A percentile compares a stretch with the other conserved stretches of the same genome.
phyloP scores from a whole-genome alignment of 176 grass and related monocot genomes.

The Tillandsia fasciculata region DNA sequence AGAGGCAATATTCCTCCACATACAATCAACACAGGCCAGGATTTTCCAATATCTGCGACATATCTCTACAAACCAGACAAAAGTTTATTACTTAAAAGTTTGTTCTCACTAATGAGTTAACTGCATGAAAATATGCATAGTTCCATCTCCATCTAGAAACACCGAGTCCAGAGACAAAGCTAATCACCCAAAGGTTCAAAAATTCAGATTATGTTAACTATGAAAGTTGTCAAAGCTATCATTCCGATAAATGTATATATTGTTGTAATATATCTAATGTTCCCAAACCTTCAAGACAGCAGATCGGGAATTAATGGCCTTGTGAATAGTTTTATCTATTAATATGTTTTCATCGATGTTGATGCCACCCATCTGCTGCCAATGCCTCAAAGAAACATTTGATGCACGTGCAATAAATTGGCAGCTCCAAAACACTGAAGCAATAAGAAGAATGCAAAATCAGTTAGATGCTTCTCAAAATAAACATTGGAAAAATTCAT shows the following conservation, averaged over 20 bases:
- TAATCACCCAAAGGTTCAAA: not conserved
- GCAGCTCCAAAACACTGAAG: conserved; percentile 86
- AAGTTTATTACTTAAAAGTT: conserved; percentile 1
- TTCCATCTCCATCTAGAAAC: not conserved
- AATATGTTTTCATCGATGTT: conserved; percentile 84
- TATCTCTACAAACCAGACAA: conserved; percentile 67
- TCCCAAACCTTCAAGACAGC: conserved; percentile 69
- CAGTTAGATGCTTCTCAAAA: not conserved
- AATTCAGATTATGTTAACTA: not conserved
- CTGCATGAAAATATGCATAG: not conserved
- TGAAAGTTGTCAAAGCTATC: no score
- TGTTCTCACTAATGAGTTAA: conserved; percentile 8
- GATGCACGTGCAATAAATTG: conserved; percentile 89
- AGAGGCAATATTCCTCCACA: conserved; percentile 91
- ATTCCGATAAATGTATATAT: no score
- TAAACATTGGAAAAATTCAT: not conserved
- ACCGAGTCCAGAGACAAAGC: not conserved
- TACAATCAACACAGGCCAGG: conserved; percentile 93
- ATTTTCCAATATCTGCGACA: conserved; percentile 87
- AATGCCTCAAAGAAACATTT: conserved; percentile 86
- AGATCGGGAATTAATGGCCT: conserved; percentile 71
- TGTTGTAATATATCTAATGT: no score
- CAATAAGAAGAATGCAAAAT: conserved; percentile 11
- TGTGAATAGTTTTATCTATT: conserved; percentile 93
- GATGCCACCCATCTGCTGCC: conserved; percentile 84